phyloP scores from a whole-genome alignment of 306 rosid genomes.

The Cicer yamashitae region DNA sequence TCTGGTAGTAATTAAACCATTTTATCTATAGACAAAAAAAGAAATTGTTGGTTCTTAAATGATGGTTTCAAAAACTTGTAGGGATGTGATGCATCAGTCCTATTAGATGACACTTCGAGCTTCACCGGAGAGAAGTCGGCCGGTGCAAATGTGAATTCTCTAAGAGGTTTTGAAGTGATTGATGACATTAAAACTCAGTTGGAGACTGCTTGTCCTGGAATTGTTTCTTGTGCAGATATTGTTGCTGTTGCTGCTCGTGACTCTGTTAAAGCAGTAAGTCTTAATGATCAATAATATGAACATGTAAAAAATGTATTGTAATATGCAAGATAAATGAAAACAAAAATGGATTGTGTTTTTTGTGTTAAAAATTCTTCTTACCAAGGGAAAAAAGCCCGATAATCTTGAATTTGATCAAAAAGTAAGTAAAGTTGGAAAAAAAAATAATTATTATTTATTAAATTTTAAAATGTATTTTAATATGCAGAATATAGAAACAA shows the following conservation, averaged over 20 bases:
- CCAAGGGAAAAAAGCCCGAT: too few relatives aligned
- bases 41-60: not conserved
- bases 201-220: conserved; percentile 66
- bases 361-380: too few relatives aligned
- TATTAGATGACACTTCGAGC: conserved; percentile 70
- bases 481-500: too few relatives aligned
- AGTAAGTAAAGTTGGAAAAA: too few relatives aligned
- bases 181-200: conserved; percentile 64
- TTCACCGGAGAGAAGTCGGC: conserved; percentile 78
- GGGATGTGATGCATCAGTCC: conserved; percentile 84
- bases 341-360: not conserved
- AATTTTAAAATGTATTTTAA: too few relatives aligned
- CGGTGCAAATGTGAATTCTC: conserved; percentile 57
- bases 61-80: conserved; percentile 23
- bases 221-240: conserved; percentile 81
- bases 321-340: not conserved
- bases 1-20: too few relatives aligned
- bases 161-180: conserved; percentile 72
- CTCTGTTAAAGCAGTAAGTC: conserved; percentile 65
- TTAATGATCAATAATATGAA: not conserved
- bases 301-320: not conserved
- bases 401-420: too few relatives aligned
- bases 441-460: too few relatives aligned
- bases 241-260: conserved; percentile 73
- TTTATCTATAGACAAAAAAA: too few relatives aligned